These are phyloP conservation scores for Drosera spatulata DNA, from an alignment of 179 eudicot genomes.

Conservation along the genomic window DNA sequence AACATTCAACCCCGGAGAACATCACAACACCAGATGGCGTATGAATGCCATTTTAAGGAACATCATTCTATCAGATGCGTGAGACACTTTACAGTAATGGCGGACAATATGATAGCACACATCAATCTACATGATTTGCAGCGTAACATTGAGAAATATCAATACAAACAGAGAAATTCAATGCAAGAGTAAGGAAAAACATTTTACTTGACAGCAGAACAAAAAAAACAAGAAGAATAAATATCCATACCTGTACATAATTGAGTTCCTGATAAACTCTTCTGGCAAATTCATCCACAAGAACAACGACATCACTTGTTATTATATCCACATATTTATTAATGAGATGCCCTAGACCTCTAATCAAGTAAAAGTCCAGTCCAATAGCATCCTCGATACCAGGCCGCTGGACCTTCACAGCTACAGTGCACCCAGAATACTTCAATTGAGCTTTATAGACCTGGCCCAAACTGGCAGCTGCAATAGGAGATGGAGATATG, in stretches of 20 bases:
- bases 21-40: slow-evolving; percentile 6
- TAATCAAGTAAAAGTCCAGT: slow-evolving; percentile 83
- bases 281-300: slow-evolving; percentile 93
- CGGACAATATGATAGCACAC: no score
- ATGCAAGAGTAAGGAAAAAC: no score
- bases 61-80: no score
- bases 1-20: slow-evolving; percentile 50
- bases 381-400: slow-evolving; percentile 98
- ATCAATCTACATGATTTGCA: no score
- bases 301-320: slow-evolving; percentile 92
- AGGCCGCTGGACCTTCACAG: slow-evolving; percentile 99
- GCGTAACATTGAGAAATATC: no score
- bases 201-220: no score
- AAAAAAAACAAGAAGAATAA: slow-evolving; percentile 4
- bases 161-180: no score
- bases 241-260: slow-evolving; percentile 77
- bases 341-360: slow-evolving; percentile 79
- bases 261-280: slow-evolving; percentile 99
- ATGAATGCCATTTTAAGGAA: not conserved
- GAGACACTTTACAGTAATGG: no score
- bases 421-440: slow-evolving; percentile 85
- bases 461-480: slow-evolving; percentile 99
- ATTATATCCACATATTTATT: slow-evolving; percentile 80
- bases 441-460: slow-evolving; percentile 93
- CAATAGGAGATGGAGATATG: slow-evolving; percentile 86